Conservation (phyloP, 2,329 filamentous ascomycete genomes). For the Aspergillus quadricinctus region DNA sequence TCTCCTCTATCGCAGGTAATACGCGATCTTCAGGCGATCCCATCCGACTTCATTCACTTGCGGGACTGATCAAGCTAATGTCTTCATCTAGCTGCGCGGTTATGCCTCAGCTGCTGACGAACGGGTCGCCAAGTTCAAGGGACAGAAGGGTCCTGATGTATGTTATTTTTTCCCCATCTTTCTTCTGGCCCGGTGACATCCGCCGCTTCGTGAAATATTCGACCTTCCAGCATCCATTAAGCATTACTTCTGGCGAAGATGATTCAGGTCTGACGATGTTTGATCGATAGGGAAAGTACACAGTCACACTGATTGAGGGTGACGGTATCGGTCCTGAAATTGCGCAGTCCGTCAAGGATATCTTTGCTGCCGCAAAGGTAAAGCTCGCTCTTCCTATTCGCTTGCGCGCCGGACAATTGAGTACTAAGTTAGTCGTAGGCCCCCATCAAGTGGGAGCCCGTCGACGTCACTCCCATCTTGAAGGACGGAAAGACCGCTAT, state of each 20-base stretch:
- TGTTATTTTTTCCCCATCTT: slow-evolving; percentile 37
- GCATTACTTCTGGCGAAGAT: background rate
- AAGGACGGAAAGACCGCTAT: slow-evolving; percentile 96
- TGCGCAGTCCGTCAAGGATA: slow-evolving; percentile 95
- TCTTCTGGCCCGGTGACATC: slow-evolving; percentile 23
- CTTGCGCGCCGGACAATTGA: slow-evolving; percentile 3
- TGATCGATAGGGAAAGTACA: slow-evolving; percentile 74
- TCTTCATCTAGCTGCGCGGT: slow-evolving; percentile 55
- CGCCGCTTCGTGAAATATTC: slow-evolving; percentile 6
- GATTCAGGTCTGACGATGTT: slow-evolving; percentile 10
- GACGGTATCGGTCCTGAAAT: slow-evolving; percentile 99
- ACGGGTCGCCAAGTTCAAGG: slow-evolving; percentile 88
- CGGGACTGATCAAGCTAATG: slow-evolving; percentile 17
- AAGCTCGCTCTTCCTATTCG: slow-evolving; percentile 2
- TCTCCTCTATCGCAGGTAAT: slow-evolving; percentile 57
- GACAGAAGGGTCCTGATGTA: slow-evolving; percentile 83
- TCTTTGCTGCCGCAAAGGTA: slow-evolving; percentile 93
- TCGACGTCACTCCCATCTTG: slow-evolving; percentile 89
- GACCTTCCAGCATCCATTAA: background rate
- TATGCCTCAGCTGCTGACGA: slow-evolving; percentile 52
- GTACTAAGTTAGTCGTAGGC: slow-evolving; percentile 52
- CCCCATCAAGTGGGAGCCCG: slow-evolving; percentile 93
- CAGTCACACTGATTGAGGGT: slow-evolving; percentile 95
- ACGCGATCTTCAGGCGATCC: slow-evolving; percentile 11
- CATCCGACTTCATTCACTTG: slow-evolving; percentile 6